Conservation (phyloP, 495 filamentous ascomycete genomes). For the Neurospora sp. region DNA sequence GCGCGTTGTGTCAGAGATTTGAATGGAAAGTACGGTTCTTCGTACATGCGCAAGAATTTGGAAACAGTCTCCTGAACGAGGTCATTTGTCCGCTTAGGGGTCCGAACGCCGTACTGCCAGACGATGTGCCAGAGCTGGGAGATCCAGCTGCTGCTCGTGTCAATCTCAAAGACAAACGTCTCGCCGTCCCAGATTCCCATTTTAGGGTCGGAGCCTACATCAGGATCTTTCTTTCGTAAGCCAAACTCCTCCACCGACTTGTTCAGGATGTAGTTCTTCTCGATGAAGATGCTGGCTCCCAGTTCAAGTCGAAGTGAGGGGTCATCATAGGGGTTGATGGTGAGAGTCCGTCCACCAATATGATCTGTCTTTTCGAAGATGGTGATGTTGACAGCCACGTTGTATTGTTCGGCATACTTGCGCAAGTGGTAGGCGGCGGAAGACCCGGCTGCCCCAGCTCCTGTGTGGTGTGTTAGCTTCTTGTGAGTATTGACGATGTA, state of each 20-base stretch:
- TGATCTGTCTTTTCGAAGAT: constrained; percentile 75
- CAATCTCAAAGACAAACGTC: constrained; percentile 55
- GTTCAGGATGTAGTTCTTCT: constrained; percentile 73
- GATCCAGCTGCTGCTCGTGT: constrained; percentile 38
- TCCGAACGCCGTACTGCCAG: constrained; percentile 69
- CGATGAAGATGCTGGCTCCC: constrained; percentile 86
- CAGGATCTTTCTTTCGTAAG: constrained; percentile 36
- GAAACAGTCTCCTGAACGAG: constrained; percentile 62
- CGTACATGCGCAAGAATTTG: constrained; percentile 74
- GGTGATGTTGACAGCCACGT: constrained; percentile 59
- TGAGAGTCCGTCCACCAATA: constrained; percentile 83
- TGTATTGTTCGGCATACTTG: constrained; percentile 50
- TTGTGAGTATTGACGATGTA: constrained; percentile 7
- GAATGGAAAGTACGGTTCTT: constrained; percentile 76
- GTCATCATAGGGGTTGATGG: constrained; percentile 70
- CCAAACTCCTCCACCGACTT: constrained; percentile 64
- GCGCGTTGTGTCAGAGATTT: constrained; percentile 56
- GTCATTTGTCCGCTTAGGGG: constrained; percentile 62
- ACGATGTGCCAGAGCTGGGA: constrained; percentile 75
- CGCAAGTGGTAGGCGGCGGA: constrained; percentile 77
- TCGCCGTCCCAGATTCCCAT: constrained; percentile 84
- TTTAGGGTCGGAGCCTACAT: constrained; percentile 25
- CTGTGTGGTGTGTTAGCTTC: constrained; percentile 34
- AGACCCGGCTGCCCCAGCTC: constrained; percentile 82
- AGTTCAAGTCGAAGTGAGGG: constrained; percentile 67